Evolutionary conservation across 139 green algal genomes (phyloP).

Genomic region (Coelastrella sp.): DNA sequence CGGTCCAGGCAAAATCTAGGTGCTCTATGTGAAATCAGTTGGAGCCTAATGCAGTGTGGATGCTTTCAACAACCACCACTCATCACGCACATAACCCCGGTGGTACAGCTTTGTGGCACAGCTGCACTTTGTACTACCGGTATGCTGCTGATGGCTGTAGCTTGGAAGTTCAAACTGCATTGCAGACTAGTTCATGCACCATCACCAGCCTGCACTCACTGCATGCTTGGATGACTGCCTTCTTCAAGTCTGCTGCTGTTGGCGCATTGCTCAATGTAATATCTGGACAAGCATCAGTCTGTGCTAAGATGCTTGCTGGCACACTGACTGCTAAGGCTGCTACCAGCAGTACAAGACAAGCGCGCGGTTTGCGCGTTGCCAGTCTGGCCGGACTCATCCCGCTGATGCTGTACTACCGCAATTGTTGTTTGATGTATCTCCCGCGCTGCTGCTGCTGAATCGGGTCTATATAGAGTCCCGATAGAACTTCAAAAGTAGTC

Average conservation of each 20-base stretch:
- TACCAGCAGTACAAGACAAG: background rate
- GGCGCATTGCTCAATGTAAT: background rate
- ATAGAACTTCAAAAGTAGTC: too few relatives aligned
- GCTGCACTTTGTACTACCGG: background rate
- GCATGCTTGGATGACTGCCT: slow-evolving; percentile 31
- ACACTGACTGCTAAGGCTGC: background rate
- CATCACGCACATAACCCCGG: too few relatives aligned
- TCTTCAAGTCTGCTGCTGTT: background rate
- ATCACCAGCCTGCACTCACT: background rate
- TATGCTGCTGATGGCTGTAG: background rate
- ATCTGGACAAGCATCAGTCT: background rate
- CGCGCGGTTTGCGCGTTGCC: background rate
- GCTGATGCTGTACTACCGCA: background rate
- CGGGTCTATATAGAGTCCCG: too few relatives aligned
- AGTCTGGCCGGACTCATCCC: background rate
- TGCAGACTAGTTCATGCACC: background rate
- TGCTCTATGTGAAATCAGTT: too few relatives aligned
- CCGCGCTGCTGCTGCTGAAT: too few relatives aligned
- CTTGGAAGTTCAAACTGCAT: background rate
- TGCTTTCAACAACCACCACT: too few relatives aligned
- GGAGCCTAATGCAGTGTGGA: too few relatives aligned
- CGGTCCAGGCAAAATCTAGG: too few relatives aligned
- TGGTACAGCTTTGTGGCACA: too few relatives aligned
- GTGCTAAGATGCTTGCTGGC: background rate
- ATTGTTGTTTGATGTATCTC: background rate